These are phyloP conservation scores for Juncus effusus DNA, from an alignment of 176 grass and related monocot species.

Conservation along the genomic window DNA sequence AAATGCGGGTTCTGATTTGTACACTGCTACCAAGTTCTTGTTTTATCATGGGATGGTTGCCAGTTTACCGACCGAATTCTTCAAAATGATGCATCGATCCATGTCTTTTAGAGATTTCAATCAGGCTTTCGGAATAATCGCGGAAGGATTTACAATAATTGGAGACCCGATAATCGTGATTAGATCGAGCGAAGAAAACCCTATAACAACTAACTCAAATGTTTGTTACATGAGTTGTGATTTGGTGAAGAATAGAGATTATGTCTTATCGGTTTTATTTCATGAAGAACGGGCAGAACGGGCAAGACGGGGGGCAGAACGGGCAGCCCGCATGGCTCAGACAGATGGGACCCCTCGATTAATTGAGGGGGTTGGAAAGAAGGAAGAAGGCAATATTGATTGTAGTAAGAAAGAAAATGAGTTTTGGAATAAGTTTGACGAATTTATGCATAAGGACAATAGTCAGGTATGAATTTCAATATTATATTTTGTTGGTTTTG, in stretches of 20 bases:
- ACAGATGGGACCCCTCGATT: not conserved
- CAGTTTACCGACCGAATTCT: conserved; percentile 43
- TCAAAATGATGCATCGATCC: conserved; percentile 23
- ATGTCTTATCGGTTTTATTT: conserved; percentile 36
- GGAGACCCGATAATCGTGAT: conserved; percentile 54
- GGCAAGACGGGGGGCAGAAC: conserved; percentile 4
- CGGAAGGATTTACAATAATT: conserved; percentile 48
- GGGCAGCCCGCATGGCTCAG: not conserved
- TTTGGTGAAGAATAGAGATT: conserved; percentile 33
- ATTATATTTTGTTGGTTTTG: not conserved
- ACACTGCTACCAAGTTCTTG: conserved; percentile 35
- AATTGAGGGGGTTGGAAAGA: not conserved
- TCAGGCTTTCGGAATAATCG: conserved; percentile 28
- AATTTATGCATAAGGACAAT: conserved; percentile 30
- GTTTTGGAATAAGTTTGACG: conserved; percentile 34
- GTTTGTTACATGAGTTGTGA: conserved; percentile 27
- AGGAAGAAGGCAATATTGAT: conserved; percentile 8
- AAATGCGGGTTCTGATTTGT: conserved; percentile 14
- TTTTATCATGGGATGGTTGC: not conserved
- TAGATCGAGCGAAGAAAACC: conserved; percentile 8
- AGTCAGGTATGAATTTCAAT: conserved; percentile 32
- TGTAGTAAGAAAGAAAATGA: not conserved
- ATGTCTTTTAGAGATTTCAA: not conserved
- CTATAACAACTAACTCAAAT: conserved; percentile 13
- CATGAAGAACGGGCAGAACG: conserved; percentile 2